These are phyloP conservation scores for Aspergillus floridensis DNA, from an alignment of 2,329 filamentous ascomycete genomes.

Conservation along the genomic window DNA sequence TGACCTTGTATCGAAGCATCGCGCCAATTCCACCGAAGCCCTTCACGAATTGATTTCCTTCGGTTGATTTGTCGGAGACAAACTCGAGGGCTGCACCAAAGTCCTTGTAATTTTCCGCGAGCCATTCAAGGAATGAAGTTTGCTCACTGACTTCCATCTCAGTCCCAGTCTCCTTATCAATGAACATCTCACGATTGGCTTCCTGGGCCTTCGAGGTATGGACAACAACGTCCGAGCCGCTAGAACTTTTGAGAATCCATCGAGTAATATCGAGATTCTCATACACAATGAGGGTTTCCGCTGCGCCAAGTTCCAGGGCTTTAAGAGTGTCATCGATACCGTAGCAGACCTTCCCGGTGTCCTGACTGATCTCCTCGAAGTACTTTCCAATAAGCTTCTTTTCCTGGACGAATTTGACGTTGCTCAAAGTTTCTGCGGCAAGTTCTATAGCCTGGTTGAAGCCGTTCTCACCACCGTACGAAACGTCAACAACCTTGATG, in stretches of 20 bases:
- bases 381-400: conserved; percentile 99
- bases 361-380: conserved; percentile 98
- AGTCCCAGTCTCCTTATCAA: conserved; percentile 92
- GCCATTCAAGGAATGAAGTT: conserved; percentile 97
- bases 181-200: conserved; percentile 75
- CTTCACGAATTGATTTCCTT: conserved; percentile 99
- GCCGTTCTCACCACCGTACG: conserved; percentile 97
- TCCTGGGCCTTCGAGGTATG: conserved; percentile 90
- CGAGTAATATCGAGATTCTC: conserved; percentile 95
- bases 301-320: conserved; percentile 90
- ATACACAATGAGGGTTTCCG: conserved; percentile 91
- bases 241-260: conserved; percentile 80
- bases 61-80: conserved; percentile 93
- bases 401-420: conserved; percentile 99
- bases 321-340: conserved; percentile 97
- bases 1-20: conserved; percentile 98
- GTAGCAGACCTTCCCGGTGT: conserved; percentile 95
- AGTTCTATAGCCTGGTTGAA: conserved; percentile 99
- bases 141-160: conserved; percentile 94
- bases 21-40: conserved; percentile 98
- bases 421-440: conserved; percentile 89
- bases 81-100: conserved; percentile 96
- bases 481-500: conserved; percentile 99
- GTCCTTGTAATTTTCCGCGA: conserved; percentile 96
- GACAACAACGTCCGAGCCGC: conserved; percentile 69